Evolutionary conservation across 2,329 filamentous ascomycete genomes (phyloP), one percentile per base, ranked within the genome.

Genomic region (Ophiosphaerella korrae): DNA sequence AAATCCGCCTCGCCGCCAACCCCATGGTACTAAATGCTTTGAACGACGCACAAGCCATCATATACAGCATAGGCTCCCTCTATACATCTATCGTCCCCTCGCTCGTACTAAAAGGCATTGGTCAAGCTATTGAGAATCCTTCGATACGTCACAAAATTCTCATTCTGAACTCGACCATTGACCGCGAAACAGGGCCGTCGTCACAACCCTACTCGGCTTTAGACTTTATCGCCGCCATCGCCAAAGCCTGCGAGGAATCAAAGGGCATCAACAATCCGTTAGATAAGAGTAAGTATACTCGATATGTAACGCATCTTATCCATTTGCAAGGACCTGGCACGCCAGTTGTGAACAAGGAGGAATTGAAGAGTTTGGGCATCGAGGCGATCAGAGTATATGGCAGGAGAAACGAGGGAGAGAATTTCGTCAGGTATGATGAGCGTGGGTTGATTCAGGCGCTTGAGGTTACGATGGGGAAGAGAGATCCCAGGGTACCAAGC

Each of bases 21-120:
- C 87, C 91, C 0, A 86, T 90, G 43, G 90, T 93, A 0, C 64
- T 96, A 0, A 82, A 85, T 7, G 85, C 90, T 0, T 72, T 97
- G 1, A 76, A 78, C 13, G 75, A 77, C 1, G 82, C 89, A 0
- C 82, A 85, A 48, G 87, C 85, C 1, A 80, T 97, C 7, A 84
- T 97, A 39, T 97, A 96, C 76, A 92, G 89, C 72, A 95, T 97
- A 52, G 94, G 94, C n/a, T 92, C 88, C 1, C 79, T 97, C 0
- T 97, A 95, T 74, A 97, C 93, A 0, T 93, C 89, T 5, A 84
- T 97, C 31, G 82, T 96, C 1, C 93, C 93, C 0, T 92, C 86
- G 13, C 77, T 97, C 1, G 84, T 97, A 5, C 81, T 96, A 6
- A 82, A 85, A 21, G 89, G 88, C 3, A 86, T 95, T 0, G 90